phyloP scores from a whole-genome alignment of 345 rosid genomes.

The Populus deltoides region DNA sequence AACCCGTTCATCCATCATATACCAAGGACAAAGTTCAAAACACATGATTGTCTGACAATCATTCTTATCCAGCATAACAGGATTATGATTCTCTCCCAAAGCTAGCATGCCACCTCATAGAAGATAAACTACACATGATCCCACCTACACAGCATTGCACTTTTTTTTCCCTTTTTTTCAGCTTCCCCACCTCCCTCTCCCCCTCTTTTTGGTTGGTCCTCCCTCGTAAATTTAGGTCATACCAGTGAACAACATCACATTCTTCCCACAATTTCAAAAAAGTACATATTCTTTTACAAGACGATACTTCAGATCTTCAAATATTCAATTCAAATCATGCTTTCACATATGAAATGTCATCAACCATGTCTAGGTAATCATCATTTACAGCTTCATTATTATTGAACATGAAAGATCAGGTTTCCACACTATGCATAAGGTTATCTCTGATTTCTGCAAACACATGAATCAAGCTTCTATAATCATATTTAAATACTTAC shows the following conservation, averaged over 20 bases:
- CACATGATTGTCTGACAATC: neutral
- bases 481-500: neutral
- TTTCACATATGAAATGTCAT: neutral
- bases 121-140: neutral
- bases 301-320: neutral
- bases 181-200: neutral
- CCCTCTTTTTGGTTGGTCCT: neutral
- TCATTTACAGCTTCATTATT: neutral
- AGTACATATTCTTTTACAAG: neutral
- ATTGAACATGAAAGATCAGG: neutral
- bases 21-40: neutral
- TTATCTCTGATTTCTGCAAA: neutral
- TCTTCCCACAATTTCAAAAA: neutral
- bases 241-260: neutral
- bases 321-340: neutral
- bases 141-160: neutral
- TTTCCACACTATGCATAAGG: neutral
- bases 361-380: neutral
- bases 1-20: neutral
- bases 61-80: neutral
- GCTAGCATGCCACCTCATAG: neutral
- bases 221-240: neutral
- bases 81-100: neutral
- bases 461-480: neutral
- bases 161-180: neutral